Base-by-base conservation (phyloP, 2,329 filamentous ascomycete genomes). In the Blastomyces silverae region DNA sequence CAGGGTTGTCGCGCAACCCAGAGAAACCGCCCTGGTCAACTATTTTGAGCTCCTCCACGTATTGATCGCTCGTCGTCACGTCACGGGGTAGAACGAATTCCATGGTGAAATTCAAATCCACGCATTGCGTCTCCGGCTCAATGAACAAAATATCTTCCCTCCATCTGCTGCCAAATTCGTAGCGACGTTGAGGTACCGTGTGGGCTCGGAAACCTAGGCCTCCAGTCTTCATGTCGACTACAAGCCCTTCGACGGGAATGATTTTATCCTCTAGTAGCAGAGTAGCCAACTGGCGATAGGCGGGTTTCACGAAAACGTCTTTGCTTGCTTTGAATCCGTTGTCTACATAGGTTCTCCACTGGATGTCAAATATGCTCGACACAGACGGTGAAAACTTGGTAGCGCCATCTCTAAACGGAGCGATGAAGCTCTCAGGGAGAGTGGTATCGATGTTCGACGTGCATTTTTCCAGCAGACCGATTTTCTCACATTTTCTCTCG, bases 141-240 rank as follows among this genome's bases (percentile, higher is more conserved):
- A 82, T 67, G 67, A 80, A 82, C 0, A 83, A 73, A 5, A 83
- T 62, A 64, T 83, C 80, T 64, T 83, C 81, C 0, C 71, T 70
- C 81, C 81, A 82, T 0, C 69, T 73, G 11, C 72, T 77, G 0
- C 80, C 80, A 50, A 71, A 73, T 0, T 65, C 22, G 2, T 74
- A 65, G 0, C 66, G 69, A n/a, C 22, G 28, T 0, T 65, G 39
- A 1, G 80, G 80, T 0, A 75, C 64, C 0, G 75, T 80, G 64
- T 81, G 79, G 66, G 81, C 81, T 25, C 80, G 74, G 11, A 81
- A 78, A 1, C 79, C 80, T 13, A 82, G 71, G 0, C 79, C 78
- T 0, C 80, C 79, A 25, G 70, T 72, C 25, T 70, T 68, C 52
- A 73, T 74, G 65, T 82, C 79, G 0, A 80, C 75, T 11, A 82